phyloP scores from a whole-genome alignment of 2,329 filamentous ascomycete genomes.

The Camptophora hylomeconis region DNA sequence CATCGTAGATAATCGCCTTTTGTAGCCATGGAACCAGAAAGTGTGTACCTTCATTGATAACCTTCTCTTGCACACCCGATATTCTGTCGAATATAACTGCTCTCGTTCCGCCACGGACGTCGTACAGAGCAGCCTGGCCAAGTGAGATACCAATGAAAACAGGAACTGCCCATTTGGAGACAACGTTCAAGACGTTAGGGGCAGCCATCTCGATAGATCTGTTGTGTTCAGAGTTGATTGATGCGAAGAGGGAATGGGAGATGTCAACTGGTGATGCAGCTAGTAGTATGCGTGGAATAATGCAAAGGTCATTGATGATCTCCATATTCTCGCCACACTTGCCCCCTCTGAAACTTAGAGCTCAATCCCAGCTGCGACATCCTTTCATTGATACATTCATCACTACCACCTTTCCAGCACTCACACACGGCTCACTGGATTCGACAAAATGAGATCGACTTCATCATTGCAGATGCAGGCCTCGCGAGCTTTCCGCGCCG shows the following conservation, averaged over 20 bases:
- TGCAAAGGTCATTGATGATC: too few relatives aligned
- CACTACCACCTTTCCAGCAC: too few relatives aligned
- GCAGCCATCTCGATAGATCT: conserved; percentile 9
- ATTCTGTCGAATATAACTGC: conserved; percentile 97
- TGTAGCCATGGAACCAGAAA: conserved; percentile 95
- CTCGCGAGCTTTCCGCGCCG: conserved; percentile 14
- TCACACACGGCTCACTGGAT: not conserved
- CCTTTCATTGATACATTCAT: too few relatives aligned
- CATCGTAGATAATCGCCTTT: conserved; percentile 87
- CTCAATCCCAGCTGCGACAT: too few relatives aligned
- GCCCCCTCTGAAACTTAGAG: too few relatives aligned
- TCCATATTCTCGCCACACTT: too few relatives aligned
- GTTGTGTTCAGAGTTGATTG: not conserved
- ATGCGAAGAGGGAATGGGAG: not conserved
- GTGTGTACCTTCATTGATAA: conserved; percentile 92
- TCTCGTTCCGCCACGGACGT: conserved; percentile 86
- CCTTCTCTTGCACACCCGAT: conserved; percentile 79
- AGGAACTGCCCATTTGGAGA: conserved; percentile 62
- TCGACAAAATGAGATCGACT: conserved; percentile 14
- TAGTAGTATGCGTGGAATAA: conserved; percentile 12
- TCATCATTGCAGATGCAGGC: conserved; percentile 14
- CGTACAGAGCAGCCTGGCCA: conserved; percentile 75
- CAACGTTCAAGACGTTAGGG: conserved; percentile 40
- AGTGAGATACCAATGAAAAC: conserved; percentile 54
- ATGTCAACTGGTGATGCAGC: not conserved